A percentile compares a stretch with the other conserved stretches of the same genome.
phyloP scores from a whole-genome alignment of 2,329 filamentous ascomycete species.

The Rhexocercosporidium sp. region DNA sequence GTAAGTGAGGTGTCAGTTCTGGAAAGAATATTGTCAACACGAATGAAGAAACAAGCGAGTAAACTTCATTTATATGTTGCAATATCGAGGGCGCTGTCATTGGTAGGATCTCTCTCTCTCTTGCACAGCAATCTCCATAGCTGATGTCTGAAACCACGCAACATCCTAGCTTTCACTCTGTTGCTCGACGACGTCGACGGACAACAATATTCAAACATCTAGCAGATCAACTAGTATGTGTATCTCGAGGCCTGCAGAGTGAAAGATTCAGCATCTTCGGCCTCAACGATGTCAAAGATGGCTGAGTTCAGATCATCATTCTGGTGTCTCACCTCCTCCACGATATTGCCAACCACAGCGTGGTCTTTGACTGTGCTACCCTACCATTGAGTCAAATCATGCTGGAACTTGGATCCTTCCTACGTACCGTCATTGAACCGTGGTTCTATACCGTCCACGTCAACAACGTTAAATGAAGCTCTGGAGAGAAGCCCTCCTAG shows the following conservation, averaged over 20 bases:
- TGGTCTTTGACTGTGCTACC: slow-evolving; percentile 24
- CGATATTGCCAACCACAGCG: slow-evolving; percentile 18
- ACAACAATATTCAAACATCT: neutral
- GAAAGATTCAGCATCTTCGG: neutral
- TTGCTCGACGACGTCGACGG: neutral
- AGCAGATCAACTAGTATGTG: neutral
- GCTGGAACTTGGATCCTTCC: neutral
- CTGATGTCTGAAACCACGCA: neutral
- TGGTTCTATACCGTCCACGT: neutral
- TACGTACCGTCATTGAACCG: neutral
- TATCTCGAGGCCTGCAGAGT: neutral
- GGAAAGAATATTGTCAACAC: neutral
- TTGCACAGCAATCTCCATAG: too few species aligned
- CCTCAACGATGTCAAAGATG: neutral
- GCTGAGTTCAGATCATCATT: slow-evolving; percentile 1
- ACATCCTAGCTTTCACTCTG: neutral
- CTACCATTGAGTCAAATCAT: slow-evolving; percentile 4
- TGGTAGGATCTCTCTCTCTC: neutral
- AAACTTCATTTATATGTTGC: neutral
- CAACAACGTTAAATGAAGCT: neutral
- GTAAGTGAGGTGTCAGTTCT: neutral
- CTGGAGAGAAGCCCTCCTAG: slow-evolving; percentile 17
- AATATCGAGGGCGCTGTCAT: neutral
- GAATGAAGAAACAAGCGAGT: neutral
- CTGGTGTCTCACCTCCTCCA: slow-evolving; percentile 1